Conservation (phyloP, 148 eudicot species). For the Linanthus parryae region DNA sequence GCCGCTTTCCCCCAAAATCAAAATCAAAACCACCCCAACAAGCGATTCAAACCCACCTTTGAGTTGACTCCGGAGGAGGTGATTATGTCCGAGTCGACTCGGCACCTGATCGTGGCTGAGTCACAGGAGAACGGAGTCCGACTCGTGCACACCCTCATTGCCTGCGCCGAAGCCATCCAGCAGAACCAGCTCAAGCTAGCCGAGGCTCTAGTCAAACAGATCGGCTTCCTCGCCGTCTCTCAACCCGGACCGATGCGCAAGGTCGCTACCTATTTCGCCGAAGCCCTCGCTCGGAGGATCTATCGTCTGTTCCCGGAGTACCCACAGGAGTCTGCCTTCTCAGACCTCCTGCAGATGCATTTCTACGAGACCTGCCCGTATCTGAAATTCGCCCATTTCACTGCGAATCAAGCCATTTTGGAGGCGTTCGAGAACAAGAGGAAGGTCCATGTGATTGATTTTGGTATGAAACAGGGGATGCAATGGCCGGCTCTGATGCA, state of each 20-base stretch:
- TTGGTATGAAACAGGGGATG: conserved; percentile 65
- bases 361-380: conserved; percentile 39
- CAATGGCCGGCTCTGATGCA: conserved; percentile 85
- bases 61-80: conserved; percentile 14
- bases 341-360: conserved; percentile 26
- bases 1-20: conserved; percentile 26
- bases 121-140: conserved; percentile 33
- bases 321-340: conserved; percentile 14
- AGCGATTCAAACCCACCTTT: conserved; percentile 3
- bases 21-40: background rate
- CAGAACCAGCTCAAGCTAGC: conserved; percentile 22
- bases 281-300: conserved; percentile 27
- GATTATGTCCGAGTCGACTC: conserved; percentile 22
- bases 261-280: conserved; percentile 39
- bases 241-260: conserved; percentile 41
- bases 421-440: conserved; percentile 24
- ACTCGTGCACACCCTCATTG: conserved; percentile 31
- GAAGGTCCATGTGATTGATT: conserved; percentile 31
- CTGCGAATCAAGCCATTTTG: conserved; percentile 39
- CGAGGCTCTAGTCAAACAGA: conserved; percentile 25
- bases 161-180: conserved; percentile 42
- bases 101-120: conserved; percentile 19
- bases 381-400: conserved; percentile 38
- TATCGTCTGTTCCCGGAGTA: conserved; percentile 16
- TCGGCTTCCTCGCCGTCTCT: conserved; percentile 28